Evolutionary conservation across 495 filamentous ascomycete species (phyloP), one percentile per base, ranked within the genome.

Genomic region (Chaetomium tenue): DNA sequence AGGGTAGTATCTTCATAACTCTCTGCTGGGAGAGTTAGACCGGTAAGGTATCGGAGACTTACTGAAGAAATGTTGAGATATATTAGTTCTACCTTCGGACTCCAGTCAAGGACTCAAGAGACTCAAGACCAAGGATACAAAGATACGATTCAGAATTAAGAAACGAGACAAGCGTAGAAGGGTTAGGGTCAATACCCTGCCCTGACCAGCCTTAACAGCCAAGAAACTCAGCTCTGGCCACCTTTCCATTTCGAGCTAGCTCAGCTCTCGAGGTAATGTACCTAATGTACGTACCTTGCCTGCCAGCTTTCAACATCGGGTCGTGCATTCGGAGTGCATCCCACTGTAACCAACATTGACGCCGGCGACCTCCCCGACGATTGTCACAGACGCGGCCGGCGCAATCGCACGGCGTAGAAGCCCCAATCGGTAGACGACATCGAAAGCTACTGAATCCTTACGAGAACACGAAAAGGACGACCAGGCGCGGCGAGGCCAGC

Each of bases 291-390:
- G 48, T 53, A 54, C 60, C 48, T 22, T 42, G 60, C 46, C 48
- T 18, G 57, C 58, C 58, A 62, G 60, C 48, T 55, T 63, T 63
- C 60, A 63, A 63, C 60, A 63, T 48, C 60, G 30, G 5, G 3
- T 20, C 48, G 37, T 30, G 9, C 37, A 46, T 23, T 12, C 40
- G 15, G 16, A 44, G 40, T n/a, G 1, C 42, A 30, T 16, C 47
- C 26, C 23, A 13, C 12, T 11, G 12, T 4, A 20, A 25, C 3
- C 30, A 28, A 56, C 28, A 39, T 28, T 18, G 6, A 40, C 39
- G 39, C 53, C 28, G 22, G 42, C 56, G 39, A 47, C 22, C 39
- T 30, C 13, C 40, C 18, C 54, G 4, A 42, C 30, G 33, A 47
- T 47, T 20, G 16, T 47, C 44, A 2, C 44, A 20, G 18, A 16